A percentile compares a stretch with the other conserved stretches of the same genome.
Evolutionary conservation across 768 basidiomycete genomes (phyloP).

Genomic region (Gyrodon lividus): DNA sequence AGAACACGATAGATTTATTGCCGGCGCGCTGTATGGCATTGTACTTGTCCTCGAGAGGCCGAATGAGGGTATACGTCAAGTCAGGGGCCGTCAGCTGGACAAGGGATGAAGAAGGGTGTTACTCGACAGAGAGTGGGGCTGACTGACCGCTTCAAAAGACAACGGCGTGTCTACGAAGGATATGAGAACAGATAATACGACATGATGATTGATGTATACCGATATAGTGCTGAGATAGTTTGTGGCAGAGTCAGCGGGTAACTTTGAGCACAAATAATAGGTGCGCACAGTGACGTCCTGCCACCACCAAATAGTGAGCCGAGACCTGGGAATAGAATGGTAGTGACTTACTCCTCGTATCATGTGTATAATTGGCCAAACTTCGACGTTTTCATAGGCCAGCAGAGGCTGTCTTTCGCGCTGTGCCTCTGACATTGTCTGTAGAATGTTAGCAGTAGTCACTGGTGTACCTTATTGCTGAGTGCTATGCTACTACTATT

Average conservation of each 20-base stretch:
- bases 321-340: not conserved
- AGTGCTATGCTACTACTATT: too few relatives aligned
- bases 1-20: conserved; percentile 86
- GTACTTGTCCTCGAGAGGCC: conserved; percentile 88
- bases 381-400: conserved; percentile 55
- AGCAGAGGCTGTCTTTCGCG: conserved; percentile 40
- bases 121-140: not conserved
- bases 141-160: conserved; percentile 69
- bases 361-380: conserved; percentile 81
- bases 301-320: conserved; percentile 12
- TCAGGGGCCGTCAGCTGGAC: conserved; percentile 78
- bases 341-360: conserved; percentile 55
- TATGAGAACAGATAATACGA: not conserved
- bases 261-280: not conserved
- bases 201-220: conserved; percentile 39
- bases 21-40: conserved; percentile 62
- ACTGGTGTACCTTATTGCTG: too few relatives aligned
- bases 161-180: conserved; percentile 74
- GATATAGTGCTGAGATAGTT: conserved; percentile 59
- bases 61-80: conserved; percentile 85
- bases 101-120: conserved; percentile 9
- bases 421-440: conserved; percentile 15
- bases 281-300: conserved; percentile 62
- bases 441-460: not conserved
- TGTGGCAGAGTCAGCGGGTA: conserved; percentile 2